These are phyloP conservation scores for Leccinellum luteum DNA, from an alignment of 768 basidiomycete genomes.

Conservation along the genomic window DNA sequence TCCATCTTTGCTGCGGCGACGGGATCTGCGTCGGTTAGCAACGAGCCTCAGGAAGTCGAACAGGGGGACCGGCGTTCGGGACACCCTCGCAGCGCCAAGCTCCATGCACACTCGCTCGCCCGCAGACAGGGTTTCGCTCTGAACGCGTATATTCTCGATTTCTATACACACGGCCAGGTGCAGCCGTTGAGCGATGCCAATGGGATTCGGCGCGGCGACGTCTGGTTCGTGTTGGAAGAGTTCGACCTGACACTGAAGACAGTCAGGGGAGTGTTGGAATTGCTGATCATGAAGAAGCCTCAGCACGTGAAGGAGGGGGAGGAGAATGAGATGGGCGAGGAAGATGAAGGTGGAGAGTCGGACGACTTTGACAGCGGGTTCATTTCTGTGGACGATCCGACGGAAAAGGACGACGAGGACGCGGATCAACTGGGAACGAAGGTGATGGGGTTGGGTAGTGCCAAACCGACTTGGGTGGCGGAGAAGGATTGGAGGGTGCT, in stretches of 20 bases:
- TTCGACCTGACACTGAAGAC: slow-evolving; percentile 51
- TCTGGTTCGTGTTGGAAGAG: slow-evolving; percentile 65
- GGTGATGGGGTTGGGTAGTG: slow-evolving; percentile 4
- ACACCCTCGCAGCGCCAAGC: not conserved
- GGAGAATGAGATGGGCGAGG: slow-evolving; percentile 17
- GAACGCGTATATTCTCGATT: slow-evolving; percentile 69
- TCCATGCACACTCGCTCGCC: not conserved
- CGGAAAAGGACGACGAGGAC: slow-evolving; percentile 20
- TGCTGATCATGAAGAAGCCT: slow-evolving; percentile 37
- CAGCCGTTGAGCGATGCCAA: slow-evolving; percentile 49
- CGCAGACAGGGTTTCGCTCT: slow-evolving; percentile 30
- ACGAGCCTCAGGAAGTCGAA: not conserved
- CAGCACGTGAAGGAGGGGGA: slow-evolving; percentile 13
- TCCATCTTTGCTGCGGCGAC: slow-evolving; percentile 28
- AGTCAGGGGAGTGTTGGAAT: slow-evolving; percentile 49
- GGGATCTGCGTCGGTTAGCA: slow-evolving; percentile 7
- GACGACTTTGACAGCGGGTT: slow-evolving; percentile 35
- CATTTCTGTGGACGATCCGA: slow-evolving; percentile 25
- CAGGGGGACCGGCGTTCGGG: not conserved
- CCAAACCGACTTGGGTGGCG: slow-evolving; percentile 37
- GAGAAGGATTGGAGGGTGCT: slow-evolving; percentile 57
- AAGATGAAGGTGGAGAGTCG: slow-evolving; percentile 3
- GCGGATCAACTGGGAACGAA: not conserved
- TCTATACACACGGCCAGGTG: slow-evolving; percentile 63
- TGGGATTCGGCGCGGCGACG: slow-evolving; percentile 55